Conservation (phyloP, 2,329 filamentous ascomycete genomes). For the Paracorniculantispora psalliotae region DNA sequence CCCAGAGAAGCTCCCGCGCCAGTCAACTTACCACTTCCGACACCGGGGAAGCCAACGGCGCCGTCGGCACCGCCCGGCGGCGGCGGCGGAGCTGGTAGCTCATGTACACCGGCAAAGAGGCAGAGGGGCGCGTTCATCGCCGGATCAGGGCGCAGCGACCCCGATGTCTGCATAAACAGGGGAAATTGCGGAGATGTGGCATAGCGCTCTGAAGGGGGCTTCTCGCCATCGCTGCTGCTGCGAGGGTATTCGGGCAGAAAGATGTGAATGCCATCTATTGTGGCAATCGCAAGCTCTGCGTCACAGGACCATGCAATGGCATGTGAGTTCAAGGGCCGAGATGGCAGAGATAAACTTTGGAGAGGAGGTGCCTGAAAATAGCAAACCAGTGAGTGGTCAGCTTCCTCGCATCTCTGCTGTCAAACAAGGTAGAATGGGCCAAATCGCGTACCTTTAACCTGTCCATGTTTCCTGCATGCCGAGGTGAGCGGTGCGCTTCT, state of each 20-base stretch:
- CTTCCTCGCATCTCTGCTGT: background rate
- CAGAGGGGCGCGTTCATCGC: slow-evolving; percentile 11
- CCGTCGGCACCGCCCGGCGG: background rate
- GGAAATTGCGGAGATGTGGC: slow-evolving; percentile 6
- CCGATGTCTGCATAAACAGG: slow-evolving; percentile 9
- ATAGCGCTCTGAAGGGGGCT: background rate
- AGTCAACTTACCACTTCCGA: slow-evolving; percentile 1
- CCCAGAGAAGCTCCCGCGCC: slow-evolving; percentile 39
- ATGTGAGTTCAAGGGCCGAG: slow-evolving; percentile 40
- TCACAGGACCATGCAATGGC: slow-evolving; percentile 23
- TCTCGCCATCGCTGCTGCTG: background rate
- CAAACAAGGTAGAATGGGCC: slow-evolving; percentile 22
- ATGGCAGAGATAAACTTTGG: slow-evolving; percentile 39
- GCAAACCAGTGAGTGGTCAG: background rate
- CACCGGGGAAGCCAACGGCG: background rate
- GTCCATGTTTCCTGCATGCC: slow-evolving; percentile 18
- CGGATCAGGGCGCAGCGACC: slow-evolving; percentile 8
- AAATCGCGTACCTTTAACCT: slow-evolving; percentile 19
- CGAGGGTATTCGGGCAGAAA: slow-evolving; percentile 10
- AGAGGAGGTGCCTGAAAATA: slow-evolving; percentile 34
- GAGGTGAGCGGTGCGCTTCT: background rate
- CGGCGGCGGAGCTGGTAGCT: background rate
- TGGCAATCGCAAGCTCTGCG: slow-evolving; percentile 12
- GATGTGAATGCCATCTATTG: slow-evolving; percentile 8
- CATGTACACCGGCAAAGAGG: background rate